Evolutionary conservation across 768 basidiomycete genomes (phyloP), one percentile per base, ranked within the genome.

Genomic region (Coprinopsis strossmayeri): DNA sequence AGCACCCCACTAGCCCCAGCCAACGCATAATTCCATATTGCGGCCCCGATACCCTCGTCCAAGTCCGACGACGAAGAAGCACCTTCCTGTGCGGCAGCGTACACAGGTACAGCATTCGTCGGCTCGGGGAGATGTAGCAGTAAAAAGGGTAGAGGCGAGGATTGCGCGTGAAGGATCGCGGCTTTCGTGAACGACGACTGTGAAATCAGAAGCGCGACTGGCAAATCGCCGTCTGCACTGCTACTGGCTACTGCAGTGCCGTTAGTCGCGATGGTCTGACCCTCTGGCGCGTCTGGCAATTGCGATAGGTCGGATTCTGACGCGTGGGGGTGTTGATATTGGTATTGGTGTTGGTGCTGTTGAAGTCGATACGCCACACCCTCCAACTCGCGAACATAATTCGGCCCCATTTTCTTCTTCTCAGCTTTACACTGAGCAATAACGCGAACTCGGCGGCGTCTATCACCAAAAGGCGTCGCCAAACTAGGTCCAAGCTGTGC

Each of bases 401-500:
- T 81, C 2, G 92, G 91, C 2, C 87, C 77, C 30, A 82, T 63
- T 60, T 85, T 87, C 65, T 81, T 84, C 69, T 81, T 84, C 59
- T 93, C 89, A 0, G 91, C 91, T 71, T 96, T 96, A 70, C 93
- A 96, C 59, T 95, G 92, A 0, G 76, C 91, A 18, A 95, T 63
- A 9, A 96, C 75, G 45, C 91, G 83, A 2, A 94, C 57, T 1
- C 89, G 73, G 28, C 74, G 67, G 20, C 79, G 69, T 18, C 10
- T 12, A 13, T 32, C 37, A n/a, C 20, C 35, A n/a, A n/a, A n/a
- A n/a, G n/a, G n/a, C n/a, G n/a, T n/a, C n/a, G n/a, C n/a, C n/a
- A n/a, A n/a, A n/a, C n/a, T n/a, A n/a, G n/a, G n/a, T n/a, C n/a
- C n/a, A n/a, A n/a, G n/a, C n/a, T n/a, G n/a, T n/a, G n/a, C n/a